Evolutionary conservation across 495 filamentous ascomycete species (phyloP).

Genomic region (Penicillium pancosmium): DNA sequence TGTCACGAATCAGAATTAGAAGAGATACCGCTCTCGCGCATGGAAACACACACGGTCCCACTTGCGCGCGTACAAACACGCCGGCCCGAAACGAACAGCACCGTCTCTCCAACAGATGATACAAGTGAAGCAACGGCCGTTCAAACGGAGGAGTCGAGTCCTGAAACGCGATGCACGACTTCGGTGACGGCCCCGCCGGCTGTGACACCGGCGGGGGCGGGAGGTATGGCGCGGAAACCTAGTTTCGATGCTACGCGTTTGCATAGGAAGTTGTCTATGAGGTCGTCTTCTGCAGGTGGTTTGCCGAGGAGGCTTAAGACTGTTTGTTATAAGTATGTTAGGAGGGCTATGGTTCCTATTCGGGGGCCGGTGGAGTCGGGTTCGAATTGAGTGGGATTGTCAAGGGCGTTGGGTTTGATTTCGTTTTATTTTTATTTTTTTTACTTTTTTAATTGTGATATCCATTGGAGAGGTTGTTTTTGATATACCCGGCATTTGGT

Average conservation of each 20-base stretch:
- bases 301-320: constrained; percentile 14
- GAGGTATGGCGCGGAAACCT: not conserved
- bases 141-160: constrained; percentile 5
- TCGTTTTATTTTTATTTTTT: too few species aligned
- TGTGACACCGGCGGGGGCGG: not conserved
- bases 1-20: constrained; percentile 9
- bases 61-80: not conserved
- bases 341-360: constrained; percentile 20
- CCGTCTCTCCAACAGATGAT: constrained; percentile 10
- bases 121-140: constrained; percentile 16
- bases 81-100: not conserved
- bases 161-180: constrained; percentile 3
- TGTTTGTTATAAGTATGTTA: constrained; percentile 20
- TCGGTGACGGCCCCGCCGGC: not conserved
- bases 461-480: too few species aligned
- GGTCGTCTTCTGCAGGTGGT: not conserved
- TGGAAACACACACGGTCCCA: not conserved
- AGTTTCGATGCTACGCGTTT: constrained; percentile 6
- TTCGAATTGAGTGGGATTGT: too few species aligned
- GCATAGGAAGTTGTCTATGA: constrained; percentile 8
- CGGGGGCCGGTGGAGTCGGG: not conserved
- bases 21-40: not conserved
- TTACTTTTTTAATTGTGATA: too few species aligned
- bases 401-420: not conserved
- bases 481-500: too few species aligned